Evolutionary conservation across 768 basidiomycete species (phyloP), one percentile per base, ranked within the genome.

Genomic region (Suillus fuscotomentosus): DNA sequence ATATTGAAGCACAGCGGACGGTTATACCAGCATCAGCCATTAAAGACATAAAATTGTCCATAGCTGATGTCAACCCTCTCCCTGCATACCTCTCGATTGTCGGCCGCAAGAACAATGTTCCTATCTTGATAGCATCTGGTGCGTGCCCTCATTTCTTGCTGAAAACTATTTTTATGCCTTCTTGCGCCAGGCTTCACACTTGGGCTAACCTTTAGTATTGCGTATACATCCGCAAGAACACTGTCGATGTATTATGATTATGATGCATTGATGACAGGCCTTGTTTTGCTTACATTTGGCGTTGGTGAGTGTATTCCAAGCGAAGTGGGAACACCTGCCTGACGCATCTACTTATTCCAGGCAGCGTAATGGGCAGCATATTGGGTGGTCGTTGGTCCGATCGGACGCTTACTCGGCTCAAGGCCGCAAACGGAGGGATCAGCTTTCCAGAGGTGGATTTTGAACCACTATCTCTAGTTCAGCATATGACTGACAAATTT

Each of bases 201-300:
- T 68, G 88, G 87, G 1, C 88, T 88, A 56, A 84, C 82, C 38
- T 93, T 87, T 71, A 81, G 86, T 42, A 81, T 95, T 50, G 75
- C 85, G 0, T 96, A 94, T 70, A 91, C 92, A 0, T 86, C 87
- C 3, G 83, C 93, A 13, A 81, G 90, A 63, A 93, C 90, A 0
- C 80, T 97, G 4, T 82, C 81, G 2, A 77, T 75, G 13, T 74
- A 78, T 17, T 97, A 96, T 68, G 73, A 81, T 43, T 94, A 90
- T 73, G 78, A 84, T 65, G 81, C 94, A 0, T 77, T 97, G 6
- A 78, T 84, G 63, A 89, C 90, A 27, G 95, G 95, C 6, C 77
- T 95, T 11, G 86, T 94, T 14, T 82, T 95, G 2, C 83, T 97
- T 3, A 74, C 88, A 0, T 91, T 83, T 71, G 94, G 94, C 36